Conservation (phyloP, 2,329 filamentous ascomycete genomes). For the Pseudocercospora macadamiae region DNA sequence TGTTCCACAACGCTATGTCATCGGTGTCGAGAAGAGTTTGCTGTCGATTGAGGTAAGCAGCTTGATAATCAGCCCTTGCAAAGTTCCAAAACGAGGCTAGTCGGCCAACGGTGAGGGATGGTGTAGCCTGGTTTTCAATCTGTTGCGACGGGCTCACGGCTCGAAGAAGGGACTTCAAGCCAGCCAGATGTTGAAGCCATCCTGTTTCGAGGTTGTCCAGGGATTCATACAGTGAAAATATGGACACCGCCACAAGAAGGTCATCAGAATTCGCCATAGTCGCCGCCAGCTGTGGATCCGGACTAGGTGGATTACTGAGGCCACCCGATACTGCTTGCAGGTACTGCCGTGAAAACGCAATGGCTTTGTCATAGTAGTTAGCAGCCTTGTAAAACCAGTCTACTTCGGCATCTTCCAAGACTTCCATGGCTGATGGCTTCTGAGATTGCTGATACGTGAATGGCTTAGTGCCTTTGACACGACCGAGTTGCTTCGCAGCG, state of each 20-base stretch:
- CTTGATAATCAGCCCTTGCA: conserved; percentile 51
- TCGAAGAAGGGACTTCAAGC: conserved; percentile 64
- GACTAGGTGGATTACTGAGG: conserved; percentile 29
- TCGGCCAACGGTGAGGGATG: conserved; percentile 57
- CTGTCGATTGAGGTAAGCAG: conserved; percentile 59
- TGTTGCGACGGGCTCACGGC: conserved; percentile 39
- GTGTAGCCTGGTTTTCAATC: conserved; percentile 46
- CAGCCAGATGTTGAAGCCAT: conserved; percentile 63
- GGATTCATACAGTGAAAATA: conserved; percentile 68
- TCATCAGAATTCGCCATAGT: conserved; percentile 57
- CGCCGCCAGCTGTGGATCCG: conserved; percentile 23
- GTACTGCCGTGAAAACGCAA: conserved; percentile 52
- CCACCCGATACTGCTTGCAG: conserved; percentile 42
- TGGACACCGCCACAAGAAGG: conserved; percentile 65
- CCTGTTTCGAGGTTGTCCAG: conserved; percentile 64
- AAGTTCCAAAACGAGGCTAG: conserved; percentile 69
- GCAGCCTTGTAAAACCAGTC: conserved; percentile 65
- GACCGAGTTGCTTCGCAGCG: conserved; percentile 63
- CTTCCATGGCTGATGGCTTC: conserved; percentile 56
- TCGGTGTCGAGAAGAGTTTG: conserved; percentile 64
- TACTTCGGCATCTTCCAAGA: conserved; percentile 53
- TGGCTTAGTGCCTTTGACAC: conserved; percentile 57
- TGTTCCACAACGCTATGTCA: conserved; percentile 64
- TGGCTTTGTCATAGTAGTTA: conserved; percentile 60
- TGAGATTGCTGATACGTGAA: conserved; percentile 52